Percentiles rank a stretch among this genome's conserved stretches.
Conservation (phyloP, 148 eudicot species). For the Fagopyrum homotropicum region DNA sequence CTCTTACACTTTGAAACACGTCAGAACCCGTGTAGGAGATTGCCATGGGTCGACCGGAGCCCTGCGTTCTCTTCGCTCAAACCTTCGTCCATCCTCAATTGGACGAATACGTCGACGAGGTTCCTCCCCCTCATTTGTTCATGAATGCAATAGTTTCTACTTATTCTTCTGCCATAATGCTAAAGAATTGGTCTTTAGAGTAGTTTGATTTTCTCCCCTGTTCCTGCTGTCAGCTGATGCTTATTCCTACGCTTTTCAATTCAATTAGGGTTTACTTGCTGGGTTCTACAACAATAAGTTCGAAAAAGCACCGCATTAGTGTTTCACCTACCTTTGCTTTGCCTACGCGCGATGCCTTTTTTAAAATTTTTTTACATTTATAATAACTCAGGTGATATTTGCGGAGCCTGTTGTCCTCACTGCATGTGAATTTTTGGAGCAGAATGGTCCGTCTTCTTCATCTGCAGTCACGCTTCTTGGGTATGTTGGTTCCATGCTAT, state of each 20-base stretch:
- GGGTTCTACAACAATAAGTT: not conserved
- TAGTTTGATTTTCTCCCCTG: not conserved
- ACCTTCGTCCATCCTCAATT: slow-evolving; percentile 85
- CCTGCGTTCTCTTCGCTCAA: slow-evolving; percentile 84
- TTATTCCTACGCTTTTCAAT: not conserved
- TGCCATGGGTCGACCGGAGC: slow-evolving; percentile 87
- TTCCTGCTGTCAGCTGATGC: not conserved
- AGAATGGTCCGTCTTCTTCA: slow-evolving; percentile 70
- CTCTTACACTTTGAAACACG: not conserved
- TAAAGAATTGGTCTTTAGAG: not conserved
- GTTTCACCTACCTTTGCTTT: not conserved
- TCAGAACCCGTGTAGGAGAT: slow-evolving; percentile 9
- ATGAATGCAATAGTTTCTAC: not conserved
- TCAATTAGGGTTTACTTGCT: not conserved
- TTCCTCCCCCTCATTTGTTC: slow-evolving; percentile 13
- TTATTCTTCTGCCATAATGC: not conserved
- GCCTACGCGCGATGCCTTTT: not conserved
- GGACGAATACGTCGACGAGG: slow-evolving; percentile 96
- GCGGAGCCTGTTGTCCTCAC: slow-evolving; percentile 85
- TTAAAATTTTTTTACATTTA: not conserved
- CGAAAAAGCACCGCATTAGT: not conserved
- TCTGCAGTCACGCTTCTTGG: slow-evolving; percentile 71
- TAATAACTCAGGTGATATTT: slow-evolving; percentile 59
- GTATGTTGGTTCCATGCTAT: slow-evolving; percentile 33
- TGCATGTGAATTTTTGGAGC: slow-evolving; percentile 95